Conservation (phyloP, 345 rosid genomes). For the Xanthoceras sorbifolium region DNA sequence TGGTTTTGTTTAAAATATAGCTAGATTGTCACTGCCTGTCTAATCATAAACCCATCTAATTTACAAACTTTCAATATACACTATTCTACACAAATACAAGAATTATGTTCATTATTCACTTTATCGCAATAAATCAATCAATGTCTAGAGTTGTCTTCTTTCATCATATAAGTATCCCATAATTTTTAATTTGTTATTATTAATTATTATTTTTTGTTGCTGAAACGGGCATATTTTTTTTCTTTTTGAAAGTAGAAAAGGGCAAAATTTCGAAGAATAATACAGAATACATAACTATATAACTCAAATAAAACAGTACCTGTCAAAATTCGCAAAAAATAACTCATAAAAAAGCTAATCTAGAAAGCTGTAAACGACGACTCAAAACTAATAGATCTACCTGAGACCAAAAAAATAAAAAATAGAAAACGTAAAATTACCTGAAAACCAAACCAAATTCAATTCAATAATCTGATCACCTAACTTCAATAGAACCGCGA, state of each 20-base stretch:
- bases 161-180: neutral
- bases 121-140: neutral
- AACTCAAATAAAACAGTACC: neutral
- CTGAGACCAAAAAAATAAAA: neutral
- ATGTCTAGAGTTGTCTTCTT: neutral
- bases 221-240: neutral
- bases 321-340: neutral
- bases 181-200: too few species aligned
- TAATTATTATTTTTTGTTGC: neutral
- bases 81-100: neutral
- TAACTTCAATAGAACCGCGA: neutral
- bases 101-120: neutral
- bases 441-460: slow-evolving; percentile 3
- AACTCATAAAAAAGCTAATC: neutral
- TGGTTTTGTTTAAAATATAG: neutral
- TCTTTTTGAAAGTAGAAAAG: neutral
- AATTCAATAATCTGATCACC: neutral
- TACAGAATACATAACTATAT: neutral
- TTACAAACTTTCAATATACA: neutral
- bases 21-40: neutral
- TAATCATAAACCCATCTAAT: neutral
- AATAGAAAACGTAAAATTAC: neutral
- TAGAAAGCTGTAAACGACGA: neutral
- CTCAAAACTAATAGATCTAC: slow-evolving; percentile 6
- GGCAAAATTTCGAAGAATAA: neutral